Evolutionary conservation across 2,329 filamentous ascomycete species (phyloP).

Genomic region (Fusarium sp.): DNA sequence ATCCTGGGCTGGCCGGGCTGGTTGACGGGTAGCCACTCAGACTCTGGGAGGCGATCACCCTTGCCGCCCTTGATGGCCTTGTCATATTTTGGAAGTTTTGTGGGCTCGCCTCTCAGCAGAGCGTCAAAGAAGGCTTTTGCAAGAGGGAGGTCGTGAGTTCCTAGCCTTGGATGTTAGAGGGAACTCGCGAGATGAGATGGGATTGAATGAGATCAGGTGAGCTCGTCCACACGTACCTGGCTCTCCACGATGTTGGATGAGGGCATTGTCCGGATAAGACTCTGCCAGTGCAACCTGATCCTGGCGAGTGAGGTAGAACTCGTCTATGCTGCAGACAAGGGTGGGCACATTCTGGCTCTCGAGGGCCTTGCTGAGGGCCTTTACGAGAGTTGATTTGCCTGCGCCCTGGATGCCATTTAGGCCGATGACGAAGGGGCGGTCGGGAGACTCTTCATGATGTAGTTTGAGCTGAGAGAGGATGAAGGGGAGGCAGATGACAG

Average conservation of each 20-base stretch:
- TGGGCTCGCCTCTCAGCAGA: conserved; percentile 61
- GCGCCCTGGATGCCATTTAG: conserved; percentile 92
- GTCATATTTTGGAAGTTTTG: conserved; percentile 78
- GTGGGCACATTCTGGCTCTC: conserved; percentile 67
- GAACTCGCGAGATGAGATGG: not conserved
- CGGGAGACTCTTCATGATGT: conserved; percentile 54
- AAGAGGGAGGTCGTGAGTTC: conserved; percentile 78
- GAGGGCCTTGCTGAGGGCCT: conserved; percentile 69
- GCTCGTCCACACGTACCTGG: conserved; percentile 60
- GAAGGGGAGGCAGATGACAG: conserved; percentile 79
- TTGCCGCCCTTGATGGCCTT: conserved; percentile 80
- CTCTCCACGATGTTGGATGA: conserved; percentile 84
- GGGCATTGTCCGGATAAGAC: conserved; percentile 72
- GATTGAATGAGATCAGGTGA: not conserved
- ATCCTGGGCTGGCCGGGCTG: conserved; percentile 58
- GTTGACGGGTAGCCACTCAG: conserved; percentile 69
- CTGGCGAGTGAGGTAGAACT: conserved; percentile 82
- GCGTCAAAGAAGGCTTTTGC: conserved; percentile 68
- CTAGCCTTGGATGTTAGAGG: conserved; percentile 34
- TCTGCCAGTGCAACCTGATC: conserved; percentile 72
- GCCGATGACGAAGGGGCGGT: conserved; percentile 79
- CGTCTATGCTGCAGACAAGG: conserved; percentile 83
- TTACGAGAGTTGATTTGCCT: conserved; percentile 89
- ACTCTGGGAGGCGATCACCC: conserved; percentile 75
- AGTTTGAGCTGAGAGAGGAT: conserved; percentile 68